Percentiles rank a stretch among this genome's conserved stretches.
Conservation (phyloP, 176 grass and related monocot genomes). For the Melocanna baccifera region DNA sequence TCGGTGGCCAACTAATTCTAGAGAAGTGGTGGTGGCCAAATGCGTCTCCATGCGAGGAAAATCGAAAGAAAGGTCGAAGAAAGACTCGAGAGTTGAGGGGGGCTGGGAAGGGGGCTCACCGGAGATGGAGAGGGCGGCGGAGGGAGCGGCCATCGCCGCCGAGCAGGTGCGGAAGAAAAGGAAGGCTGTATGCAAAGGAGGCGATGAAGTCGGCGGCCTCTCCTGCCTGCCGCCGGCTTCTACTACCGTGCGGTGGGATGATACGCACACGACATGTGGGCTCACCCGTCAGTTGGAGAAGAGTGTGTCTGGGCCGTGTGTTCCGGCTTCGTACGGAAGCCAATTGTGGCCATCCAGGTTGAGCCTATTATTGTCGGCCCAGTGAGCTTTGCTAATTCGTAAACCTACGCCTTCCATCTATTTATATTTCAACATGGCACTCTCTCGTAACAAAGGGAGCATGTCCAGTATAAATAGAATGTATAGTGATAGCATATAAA, state of each 20-base stretch:
- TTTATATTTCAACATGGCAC: neutral
- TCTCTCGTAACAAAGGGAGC: neutral
- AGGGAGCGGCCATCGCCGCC: slow-evolving; percentile 33
- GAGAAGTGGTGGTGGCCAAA: neutral
- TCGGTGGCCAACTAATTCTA: neutral
- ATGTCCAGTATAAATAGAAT: too few species aligned
- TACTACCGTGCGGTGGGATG: neutral
- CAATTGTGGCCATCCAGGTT: neutral
- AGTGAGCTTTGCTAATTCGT: neutral
- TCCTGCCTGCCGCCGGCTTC: slow-evolving; percentile 4
- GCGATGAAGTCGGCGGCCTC: slow-evolving; percentile 13
- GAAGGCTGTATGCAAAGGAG: neutral
- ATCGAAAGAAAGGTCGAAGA: neutral
- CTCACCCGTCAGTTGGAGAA: neutral
- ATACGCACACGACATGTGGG: neutral
- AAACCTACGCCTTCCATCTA: neutral
- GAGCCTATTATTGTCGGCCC: neutral
- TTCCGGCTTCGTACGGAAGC: neutral
- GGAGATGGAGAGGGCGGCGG: slow-evolving; percentile 24
- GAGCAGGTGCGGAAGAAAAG: neutral
- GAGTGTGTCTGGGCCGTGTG: neutral
- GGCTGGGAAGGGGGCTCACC: slow-evolving; percentile 2
- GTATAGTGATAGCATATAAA: too few species aligned
- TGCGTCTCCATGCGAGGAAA: neutral
- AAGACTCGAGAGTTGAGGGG: neutral